These are phyloP conservation scores for Haematococcus sp. DNA, from an alignment of 139 green algal genomes.

Conservation along the genomic window DNA sequence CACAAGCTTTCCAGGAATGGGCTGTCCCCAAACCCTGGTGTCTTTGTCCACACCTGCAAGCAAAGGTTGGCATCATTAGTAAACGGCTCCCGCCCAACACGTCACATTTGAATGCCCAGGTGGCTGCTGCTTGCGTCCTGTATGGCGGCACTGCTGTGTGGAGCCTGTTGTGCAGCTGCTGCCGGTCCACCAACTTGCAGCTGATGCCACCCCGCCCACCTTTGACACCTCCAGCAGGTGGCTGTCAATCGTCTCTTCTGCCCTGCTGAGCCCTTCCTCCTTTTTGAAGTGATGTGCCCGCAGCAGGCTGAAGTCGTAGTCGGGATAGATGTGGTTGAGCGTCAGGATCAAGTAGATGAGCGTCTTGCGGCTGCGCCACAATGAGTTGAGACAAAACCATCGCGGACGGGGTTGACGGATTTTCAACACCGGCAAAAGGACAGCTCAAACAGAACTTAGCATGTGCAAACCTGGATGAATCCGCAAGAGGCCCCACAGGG, in stretches of 20 bases:
- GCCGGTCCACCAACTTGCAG: background rate
- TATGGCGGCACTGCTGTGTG: too few relatives aligned
- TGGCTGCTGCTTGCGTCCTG: too few relatives aligned
- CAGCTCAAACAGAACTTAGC: background rate
- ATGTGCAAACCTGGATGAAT: slow-evolving; percentile 57
- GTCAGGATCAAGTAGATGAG: slow-evolving; percentile 99
- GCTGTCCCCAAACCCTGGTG: slow-evolving; percentile 68
- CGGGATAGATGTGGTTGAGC: slow-evolving; percentile 97
- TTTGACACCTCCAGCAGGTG: slow-evolving; percentile 86
- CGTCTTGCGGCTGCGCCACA: slow-evolving; percentile 90
- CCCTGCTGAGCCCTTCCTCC: slow-evolving; percentile 56
- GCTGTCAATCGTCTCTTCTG: slow-evolving; percentile 86
- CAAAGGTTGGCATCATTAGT: too few relatives aligned
- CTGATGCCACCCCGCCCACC: slow-evolving; percentile 26
- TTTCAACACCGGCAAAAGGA: too few relatives aligned
- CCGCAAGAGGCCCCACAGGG: slow-evolving; percentile 83
- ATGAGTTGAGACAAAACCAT: too few relatives aligned
- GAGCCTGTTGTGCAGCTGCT: background rate
- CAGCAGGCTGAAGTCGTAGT: slow-evolving; percentile 94
- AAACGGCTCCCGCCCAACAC: background rate
- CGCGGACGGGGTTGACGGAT: too few relatives aligned
- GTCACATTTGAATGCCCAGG: background rate
- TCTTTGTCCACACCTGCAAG: slow-evolving; percentile 82
- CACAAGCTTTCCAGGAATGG: slow-evolving; percentile 88
- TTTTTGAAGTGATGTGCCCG: slow-evolving; percentile 93